A percentile compares a stretch with the other conserved stretches of the same genome.
phyloP scores from a whole-genome alignment of 345 rosid species.

The Noccaea bulbosa region DNA sequence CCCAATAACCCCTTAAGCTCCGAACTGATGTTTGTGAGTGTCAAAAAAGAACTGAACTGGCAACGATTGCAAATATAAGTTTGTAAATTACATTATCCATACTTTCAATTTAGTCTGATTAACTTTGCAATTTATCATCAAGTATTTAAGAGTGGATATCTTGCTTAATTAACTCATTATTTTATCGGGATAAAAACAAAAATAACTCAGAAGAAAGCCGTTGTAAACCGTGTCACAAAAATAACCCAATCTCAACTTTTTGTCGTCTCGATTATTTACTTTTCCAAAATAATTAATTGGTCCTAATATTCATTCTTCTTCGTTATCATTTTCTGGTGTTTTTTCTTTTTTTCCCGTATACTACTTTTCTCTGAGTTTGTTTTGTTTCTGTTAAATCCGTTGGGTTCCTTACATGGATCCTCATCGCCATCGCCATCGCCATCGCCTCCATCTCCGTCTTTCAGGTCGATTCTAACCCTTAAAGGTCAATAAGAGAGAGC shows the following conservation, averaged over 20 bases:
- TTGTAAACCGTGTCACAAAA: constrained; percentile 20
- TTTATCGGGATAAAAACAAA: too few species aligned
- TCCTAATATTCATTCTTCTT: constrained; percentile 21
- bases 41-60: too few species aligned
- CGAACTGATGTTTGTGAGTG: too few species aligned
- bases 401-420: constrained; percentile 42
- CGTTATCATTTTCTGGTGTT: background rate
- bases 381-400: constrained; percentile 43
- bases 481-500: background rate
- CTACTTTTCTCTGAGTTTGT: background rate
- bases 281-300: constrained; percentile 13
- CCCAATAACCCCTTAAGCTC: too few species aligned
- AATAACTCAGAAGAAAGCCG: constrained; percentile 2
- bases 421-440: constrained; percentile 29
- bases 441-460: constrained; percentile 32
- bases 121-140: too few species aligned
- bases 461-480: constrained; percentile 17
- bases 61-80: too few species aligned
- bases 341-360: background rate
- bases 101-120: too few species aligned
- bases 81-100: too few species aligned
- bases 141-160: too few species aligned
- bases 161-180: too few species aligned
- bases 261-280: background rate
- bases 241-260: constrained; percentile 14